Evolutionary conservation across 192 early-diverging fungal species (phyloP), one percentile per base, ranked within the genome.

Genomic region (Rhizophagus clarus): DNA sequence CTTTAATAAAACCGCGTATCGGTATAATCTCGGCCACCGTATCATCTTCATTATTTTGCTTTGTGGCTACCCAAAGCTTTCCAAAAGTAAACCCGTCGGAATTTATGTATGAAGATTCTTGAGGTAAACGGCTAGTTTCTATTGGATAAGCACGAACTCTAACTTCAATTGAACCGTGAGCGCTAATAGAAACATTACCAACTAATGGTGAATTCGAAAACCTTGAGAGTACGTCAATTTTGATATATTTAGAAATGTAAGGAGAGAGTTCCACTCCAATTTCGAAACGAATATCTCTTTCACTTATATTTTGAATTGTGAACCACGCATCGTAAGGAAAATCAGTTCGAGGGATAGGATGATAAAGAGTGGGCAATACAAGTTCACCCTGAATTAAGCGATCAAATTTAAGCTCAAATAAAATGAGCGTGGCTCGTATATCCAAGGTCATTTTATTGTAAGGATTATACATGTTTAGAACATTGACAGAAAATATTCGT

Each of bases 251-350:
- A 11, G 84, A 76, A 3, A 97, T 73, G 62, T 93, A 91, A 22
- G 89, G 89, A 0, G 88, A 81, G 0, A 94, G 82, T n/a, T 87
- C 86, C 14, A 86, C 89, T 6, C 89, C 93, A 74, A 95, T 89
- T 80, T 94, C 92, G 82, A 97, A 95, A 17, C 91, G 88, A 28
- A 91, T 87, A 68, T 97, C 95, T n/a, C 93, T 88, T 37, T 92
- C 91, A 10, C 91, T 87, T 37, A 88, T 89, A 82, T 95, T 97
- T 22, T 85, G 80, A 61, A 97, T 91, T 20, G 89, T 87, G 84
- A 96, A 97, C 94, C 94, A 97, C 20, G 88, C 88, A 80, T 97
- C 95, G 72, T 92, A 93, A 0, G 91, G 87, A n/a, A 88, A 79
- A 28, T 91, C 88, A 2, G 84, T 82, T 3, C 83, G 56, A 28